Conservation (phyloP, 2,329 filamentous ascomycete species). For the Chrysoporthe cubensis region DNA sequence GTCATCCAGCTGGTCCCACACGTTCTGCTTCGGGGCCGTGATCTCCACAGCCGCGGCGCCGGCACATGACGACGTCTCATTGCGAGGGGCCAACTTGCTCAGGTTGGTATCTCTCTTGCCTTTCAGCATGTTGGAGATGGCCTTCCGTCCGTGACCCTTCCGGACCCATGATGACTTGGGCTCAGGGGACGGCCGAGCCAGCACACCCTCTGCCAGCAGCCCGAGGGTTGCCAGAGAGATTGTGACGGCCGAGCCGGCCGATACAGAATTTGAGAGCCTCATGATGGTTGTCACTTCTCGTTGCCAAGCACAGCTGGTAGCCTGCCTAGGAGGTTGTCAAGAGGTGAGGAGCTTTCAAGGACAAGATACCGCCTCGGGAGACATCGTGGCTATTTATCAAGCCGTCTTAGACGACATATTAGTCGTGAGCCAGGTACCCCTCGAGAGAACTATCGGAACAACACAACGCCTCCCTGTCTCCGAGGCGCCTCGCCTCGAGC, state of each 20-base stretch:
- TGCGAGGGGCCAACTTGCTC: not conserved
- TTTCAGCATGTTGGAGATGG: slow-evolving; percentile 33
- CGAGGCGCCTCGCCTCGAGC: not conserved
- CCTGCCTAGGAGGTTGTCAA: not conserved
- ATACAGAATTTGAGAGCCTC: slow-evolving; percentile 3
- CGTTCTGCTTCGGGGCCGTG: slow-evolving; percentile 45
- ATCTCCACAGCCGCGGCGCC: slow-evolving; percentile 30
- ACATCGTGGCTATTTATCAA: not conserved
- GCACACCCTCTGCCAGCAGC: slow-evolving; percentile 32
- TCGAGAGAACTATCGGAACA: not conserved
- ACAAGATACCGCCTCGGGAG: not conserved
- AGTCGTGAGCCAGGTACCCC: not conserved
- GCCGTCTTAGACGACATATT: not conserved
- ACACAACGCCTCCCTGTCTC: not conserved
- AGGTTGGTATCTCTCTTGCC: slow-evolving; percentile 28
- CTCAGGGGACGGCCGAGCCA: slow-evolving; percentile 33
- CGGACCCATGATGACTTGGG: slow-evolving; percentile 35
- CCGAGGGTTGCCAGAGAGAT: slow-evolving; percentile 25
- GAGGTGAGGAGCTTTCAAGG: not conserved
- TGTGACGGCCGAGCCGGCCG: slow-evolving; percentile 15
- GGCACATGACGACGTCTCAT: slow-evolving; percentile 29
- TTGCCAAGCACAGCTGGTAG: slow-evolving; percentile 1
- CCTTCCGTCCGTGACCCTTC: slow-evolving; percentile 33
- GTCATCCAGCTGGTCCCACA: slow-evolving; percentile 45
- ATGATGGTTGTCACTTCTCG: slow-evolving; percentile 11